These are phyloP conservation scores for Sophora flavescens DNA, from an alignment of 306 rosid genomes.

Conservation along the genomic window DNA sequence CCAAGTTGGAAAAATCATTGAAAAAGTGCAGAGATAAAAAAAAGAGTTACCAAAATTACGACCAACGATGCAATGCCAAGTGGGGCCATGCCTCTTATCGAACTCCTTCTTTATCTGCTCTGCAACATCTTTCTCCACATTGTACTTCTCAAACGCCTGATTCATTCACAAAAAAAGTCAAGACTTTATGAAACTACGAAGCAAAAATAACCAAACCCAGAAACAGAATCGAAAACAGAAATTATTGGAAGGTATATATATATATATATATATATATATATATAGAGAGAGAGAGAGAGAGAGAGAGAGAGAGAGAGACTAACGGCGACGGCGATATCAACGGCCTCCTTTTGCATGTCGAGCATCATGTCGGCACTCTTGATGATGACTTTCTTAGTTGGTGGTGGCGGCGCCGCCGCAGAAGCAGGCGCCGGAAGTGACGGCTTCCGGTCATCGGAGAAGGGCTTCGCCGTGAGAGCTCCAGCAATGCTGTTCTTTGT, in stretches of 20 bases:
- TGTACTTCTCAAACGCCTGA: slow-evolving; percentile 86
- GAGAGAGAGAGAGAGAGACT: slow-evolving; percentile 46
- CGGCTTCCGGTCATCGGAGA: slow-evolving; percentile 69
- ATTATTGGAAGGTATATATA: not conserved
- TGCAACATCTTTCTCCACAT: slow-evolving; percentile 84
- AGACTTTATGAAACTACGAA: slow-evolving; percentile 14
- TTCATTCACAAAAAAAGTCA: slow-evolving; percentile 13
- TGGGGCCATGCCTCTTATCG: slow-evolving; percentile 80
- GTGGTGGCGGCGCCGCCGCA: slow-evolving; percentile 41
- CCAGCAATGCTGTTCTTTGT: slow-evolving; percentile 68
- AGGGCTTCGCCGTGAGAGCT: slow-evolving; percentile 54
- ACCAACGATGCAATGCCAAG: slow-evolving; percentile 98
- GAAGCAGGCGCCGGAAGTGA: slow-evolving; percentile 35
- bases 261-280: too few species aligned
- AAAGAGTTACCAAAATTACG: slow-evolving; percentile 74
- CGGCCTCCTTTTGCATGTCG: slow-evolving; percentile 84
- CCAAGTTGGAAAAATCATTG: slow-evolving; percentile 6
- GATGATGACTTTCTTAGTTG: slow-evolving; percentile 67
- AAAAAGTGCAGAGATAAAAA: not conserved
- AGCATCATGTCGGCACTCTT: slow-evolving; percentile 89
- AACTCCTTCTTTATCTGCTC: slow-evolving; percentile 89
- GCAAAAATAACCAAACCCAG: slow-evolving; percentile 33
- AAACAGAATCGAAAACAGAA: slow-evolving; percentile 25
- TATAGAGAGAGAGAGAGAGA: slow-evolving; percentile 33
- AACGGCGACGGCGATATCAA: slow-evolving; percentile 81